Evolutionary conservation across 2,329 filamentous ascomycete species (phyloP), one percentile per base, ranked within the genome.

Genomic region (Penicillium sp.): DNA sequence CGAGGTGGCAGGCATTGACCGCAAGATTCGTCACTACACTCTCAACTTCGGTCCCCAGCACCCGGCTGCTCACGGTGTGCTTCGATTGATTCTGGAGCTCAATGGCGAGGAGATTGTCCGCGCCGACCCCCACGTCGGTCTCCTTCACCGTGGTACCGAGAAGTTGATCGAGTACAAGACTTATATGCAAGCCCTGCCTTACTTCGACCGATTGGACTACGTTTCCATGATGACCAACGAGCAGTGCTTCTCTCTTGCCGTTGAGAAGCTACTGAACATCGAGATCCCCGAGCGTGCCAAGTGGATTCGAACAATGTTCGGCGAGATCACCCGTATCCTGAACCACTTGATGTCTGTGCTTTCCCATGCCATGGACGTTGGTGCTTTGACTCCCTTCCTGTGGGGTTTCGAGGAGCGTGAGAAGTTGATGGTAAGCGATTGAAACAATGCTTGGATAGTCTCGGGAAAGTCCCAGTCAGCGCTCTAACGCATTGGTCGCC

Each of bases 201-300:
- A 99, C 84, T 99, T 99, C 77, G 95, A 99, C 81, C 92, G 95
- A 70, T 85, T 99, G 78, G 95, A 99, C 81, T 99, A 99, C 79
- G 93, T 97, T 70, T 97, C 92, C 73, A 99, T 99, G 96, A 99
- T 99, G 95, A 99, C 95, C 73, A 99, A 99, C 80, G 95, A 99
- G 84, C 95, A 99, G 81, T 96, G 92, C 75, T 99, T 92, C 80
- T 88, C 92, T 39, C 85, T 99, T 67, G 95, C 92, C 20, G 94
- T 98, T 57, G 95, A 99, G 86, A 99, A 99, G 85, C 85, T 99
- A 62, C 84, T 99, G 72, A 99, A 99, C 79, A 84, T 99, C 67
- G 96, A 99, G 77, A 91, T 99, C 65, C 95, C 95, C 25, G 90
- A 95, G 66, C 86, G 95, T 73, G 95, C 95, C 71, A 98, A 99